A percentile compares a stretch with the other conserved stretches of the same genome.
Evolutionary conservation across 148 eudicot genomes (phyloP).

Genomic region (Chenopodium formosanum): DNA sequence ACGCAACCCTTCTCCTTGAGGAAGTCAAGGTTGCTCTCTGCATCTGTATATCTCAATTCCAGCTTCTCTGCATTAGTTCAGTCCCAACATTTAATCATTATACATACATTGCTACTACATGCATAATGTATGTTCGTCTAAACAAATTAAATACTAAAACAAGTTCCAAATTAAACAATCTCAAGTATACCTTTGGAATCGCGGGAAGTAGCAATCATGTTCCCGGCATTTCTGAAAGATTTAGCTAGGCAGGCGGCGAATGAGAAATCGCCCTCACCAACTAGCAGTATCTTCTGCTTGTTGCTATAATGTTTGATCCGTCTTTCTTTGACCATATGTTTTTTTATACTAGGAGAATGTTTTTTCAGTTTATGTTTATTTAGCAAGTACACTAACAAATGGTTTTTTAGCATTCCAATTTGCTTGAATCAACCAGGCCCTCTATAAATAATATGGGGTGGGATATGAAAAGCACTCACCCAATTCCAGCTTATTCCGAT

Average conservation of each 20-base stretch:
- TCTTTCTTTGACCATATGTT: neutral
- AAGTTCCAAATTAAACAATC: too few relatives aligned
- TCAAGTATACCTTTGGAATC: neutral
- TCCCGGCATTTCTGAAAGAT: conserved; percentile 13
- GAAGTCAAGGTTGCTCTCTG: neutral
- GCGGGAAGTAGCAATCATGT: conserved; percentile 10
- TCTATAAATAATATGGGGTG: too few relatives aligned
- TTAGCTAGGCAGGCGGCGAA: conserved; percentile 15
- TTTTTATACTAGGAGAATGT: too few relatives aligned
- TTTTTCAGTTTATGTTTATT: neutral
- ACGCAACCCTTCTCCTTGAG: conserved; percentile 20
- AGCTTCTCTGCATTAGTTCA: too few relatives aligned
- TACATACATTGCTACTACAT: too few relatives aligned
- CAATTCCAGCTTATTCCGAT: too few relatives aligned
- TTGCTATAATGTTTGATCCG: conserved; percentile 20
- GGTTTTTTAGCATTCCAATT: too few relatives aligned
- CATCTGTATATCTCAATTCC: neutral
- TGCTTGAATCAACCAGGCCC: too few relatives aligned
- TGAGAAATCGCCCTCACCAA: conserved; percentile 25
- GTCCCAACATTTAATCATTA: too few relatives aligned
- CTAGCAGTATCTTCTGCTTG: conserved; percentile 17
- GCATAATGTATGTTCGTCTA: too few relatives aligned
- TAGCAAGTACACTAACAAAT: neutral
- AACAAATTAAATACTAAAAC: too few relatives aligned
- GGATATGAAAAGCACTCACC: too few relatives aligned